phyloP scores from a whole-genome alignment of 208 protist genomes.

The Acanthamoeba royreba region DNA sequence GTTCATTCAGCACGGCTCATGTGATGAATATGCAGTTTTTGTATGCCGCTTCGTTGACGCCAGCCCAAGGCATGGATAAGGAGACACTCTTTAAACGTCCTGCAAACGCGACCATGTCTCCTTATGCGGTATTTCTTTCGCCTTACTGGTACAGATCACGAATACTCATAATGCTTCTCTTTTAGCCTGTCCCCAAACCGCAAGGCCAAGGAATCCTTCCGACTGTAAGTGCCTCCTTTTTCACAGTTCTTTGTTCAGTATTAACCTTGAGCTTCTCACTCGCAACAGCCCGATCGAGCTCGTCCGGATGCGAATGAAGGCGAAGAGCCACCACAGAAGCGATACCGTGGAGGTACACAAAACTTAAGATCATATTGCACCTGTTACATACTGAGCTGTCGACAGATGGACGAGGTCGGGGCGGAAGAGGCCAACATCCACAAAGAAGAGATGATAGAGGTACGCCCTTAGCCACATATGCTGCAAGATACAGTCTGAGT shows the following conservation, averaged over 20 bases:
- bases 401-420: neutral
- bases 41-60: neutral
- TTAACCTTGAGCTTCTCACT: neutral
- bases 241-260: neutral
- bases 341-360: neutral
- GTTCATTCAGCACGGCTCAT: neutral
- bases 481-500: too few species aligned
- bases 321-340: neutral
- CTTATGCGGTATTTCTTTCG: neutral
- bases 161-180: too few species aligned
- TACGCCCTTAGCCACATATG: too few species aligned
- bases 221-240: neutral
- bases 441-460: constrained; percentile 6
- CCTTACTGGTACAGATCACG: neutral
- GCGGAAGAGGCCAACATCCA: neutral
- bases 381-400: neutral
- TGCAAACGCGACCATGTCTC: neutral
- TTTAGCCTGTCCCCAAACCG: too few species aligned
- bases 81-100: neutral
- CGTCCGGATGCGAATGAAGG: neutral
- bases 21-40: neutral
- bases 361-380: neutral
- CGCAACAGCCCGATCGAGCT: neutral
- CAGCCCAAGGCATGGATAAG: neutral
- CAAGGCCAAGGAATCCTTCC: too few species aligned